A percentile compares a stretch with the other conserved stretches of the same genome.
These are phyloP conservation scores for Goffeauzyma gilvescens DNA, from an alignment of 768 basidiomycete species.

Conservation along the genomic window DNA sequence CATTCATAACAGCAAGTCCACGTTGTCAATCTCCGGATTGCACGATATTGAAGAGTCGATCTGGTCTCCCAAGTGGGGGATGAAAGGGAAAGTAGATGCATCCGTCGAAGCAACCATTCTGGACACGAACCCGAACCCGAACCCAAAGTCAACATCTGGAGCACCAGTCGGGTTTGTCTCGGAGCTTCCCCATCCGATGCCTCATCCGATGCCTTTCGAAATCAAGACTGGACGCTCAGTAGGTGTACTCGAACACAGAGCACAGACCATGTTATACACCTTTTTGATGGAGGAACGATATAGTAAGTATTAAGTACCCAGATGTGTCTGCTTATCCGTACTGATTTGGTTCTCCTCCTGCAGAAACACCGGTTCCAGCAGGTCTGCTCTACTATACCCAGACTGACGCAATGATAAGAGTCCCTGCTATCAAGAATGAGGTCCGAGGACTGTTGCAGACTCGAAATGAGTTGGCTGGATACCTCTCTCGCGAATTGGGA, in stretches of 20 bases:
- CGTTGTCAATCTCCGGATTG: constrained; percentile 53
- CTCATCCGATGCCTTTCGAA: constrained; percentile 70
- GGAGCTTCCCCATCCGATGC: no score
- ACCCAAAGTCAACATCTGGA: neutral
- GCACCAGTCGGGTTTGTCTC: constrained; percentile 6
- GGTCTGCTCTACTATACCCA: constrained; percentile 91
- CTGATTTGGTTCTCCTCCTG: neutral
- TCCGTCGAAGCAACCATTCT: constrained; percentile 46
- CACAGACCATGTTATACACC: constrained; percentile 95
- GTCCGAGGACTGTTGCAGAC: constrained; percentile 59
- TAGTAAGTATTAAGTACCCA: constrained; percentile 26
- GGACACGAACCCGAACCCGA: neutral
- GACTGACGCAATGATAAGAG: constrained; percentile 63
- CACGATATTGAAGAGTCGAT: constrained; percentile 93
- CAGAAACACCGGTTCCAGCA: constrained; percentile 51
- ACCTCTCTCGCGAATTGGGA: constrained; percentile 34
- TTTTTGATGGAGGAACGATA: constrained; percentile 81
- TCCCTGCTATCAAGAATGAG: constrained; percentile 63
- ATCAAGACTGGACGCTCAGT: constrained; percentile 79
- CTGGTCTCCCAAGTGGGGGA: constrained; percentile 82
- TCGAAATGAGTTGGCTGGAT: constrained; percentile 67
- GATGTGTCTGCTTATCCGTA: neutral
- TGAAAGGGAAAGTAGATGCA: constrained; percentile 91
- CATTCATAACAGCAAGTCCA: constrained; percentile 22
- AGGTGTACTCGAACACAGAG: constrained; percentile 75